These are phyloP conservation scores for Globomyces pollinis-pini DNA, from an alignment of 192 early-diverging fungal species.

Conservation along the genomic window DNA sequence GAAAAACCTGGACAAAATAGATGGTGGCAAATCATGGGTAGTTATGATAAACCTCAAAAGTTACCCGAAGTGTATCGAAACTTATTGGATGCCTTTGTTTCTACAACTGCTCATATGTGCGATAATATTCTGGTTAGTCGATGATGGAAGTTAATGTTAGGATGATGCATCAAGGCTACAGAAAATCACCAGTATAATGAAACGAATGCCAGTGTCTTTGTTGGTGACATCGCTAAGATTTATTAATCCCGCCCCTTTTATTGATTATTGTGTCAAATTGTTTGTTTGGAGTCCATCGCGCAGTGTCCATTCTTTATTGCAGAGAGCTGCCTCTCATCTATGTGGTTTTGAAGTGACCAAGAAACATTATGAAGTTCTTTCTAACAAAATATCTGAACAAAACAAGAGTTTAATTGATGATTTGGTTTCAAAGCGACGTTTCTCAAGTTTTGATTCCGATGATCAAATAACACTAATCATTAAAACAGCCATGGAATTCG, in stretches of 20 bases:
- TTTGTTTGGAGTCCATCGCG: not conserved
- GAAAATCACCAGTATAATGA: not conserved
- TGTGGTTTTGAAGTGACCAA: not conserved
- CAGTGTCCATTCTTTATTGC: not conserved
- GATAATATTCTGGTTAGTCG: constrained; percentile 1
- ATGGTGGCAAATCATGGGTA: not conserved
- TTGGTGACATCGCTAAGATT: not conserved
- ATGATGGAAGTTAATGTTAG: not conserved
- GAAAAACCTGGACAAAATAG: not conserved
- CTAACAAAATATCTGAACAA: not conserved
- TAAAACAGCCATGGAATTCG: too few relatives aligned
- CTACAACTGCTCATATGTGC: not conserved
- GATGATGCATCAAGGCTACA: not conserved
- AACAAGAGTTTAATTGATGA: not conserved
- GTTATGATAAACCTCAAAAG: not conserved
- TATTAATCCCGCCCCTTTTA: not conserved
- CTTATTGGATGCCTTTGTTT: not conserved
- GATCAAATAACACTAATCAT: not conserved
- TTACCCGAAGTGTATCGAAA: not conserved
- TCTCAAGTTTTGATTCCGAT: not conserved
- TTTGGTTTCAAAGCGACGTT: not conserved
- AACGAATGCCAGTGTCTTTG: not conserved
- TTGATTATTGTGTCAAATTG: not conserved
- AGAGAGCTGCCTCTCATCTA: not conserved
- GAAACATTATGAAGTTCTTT: not conserved